phyloP scores from a whole-genome alignment of 1,284 basidiomycete genomes.

The Microbotryum intermedium region DNA sequence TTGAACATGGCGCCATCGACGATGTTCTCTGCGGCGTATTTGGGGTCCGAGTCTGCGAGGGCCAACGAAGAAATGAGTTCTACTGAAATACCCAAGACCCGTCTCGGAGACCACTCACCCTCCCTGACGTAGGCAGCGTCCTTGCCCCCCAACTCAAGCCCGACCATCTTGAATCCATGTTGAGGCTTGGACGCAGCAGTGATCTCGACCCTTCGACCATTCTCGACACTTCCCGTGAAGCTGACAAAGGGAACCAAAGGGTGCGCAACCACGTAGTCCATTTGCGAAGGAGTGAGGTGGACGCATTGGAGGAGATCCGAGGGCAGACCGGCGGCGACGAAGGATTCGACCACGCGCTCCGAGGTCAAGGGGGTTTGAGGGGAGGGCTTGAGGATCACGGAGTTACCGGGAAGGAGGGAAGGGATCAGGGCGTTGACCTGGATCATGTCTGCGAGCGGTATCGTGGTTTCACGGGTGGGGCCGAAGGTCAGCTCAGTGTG shows the following conservation, averaged over 20 bases:
- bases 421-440: conserved; percentile 85
- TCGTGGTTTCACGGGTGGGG: too few relatives aligned
- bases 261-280: conserved; percentile 58
- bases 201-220: conserved; percentile 41
- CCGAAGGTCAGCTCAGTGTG: too few relatives aligned
- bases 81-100: not conserved
- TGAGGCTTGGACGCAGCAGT: conserved; percentile 40
- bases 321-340: conserved; percentile 67
- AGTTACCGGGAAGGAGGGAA: conserved; percentile 65
- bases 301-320: conserved; percentile 58
- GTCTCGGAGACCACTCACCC: conserved; percentile 4
- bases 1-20: conserved; percentile 93
- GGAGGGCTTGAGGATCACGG: conserved; percentile 84
- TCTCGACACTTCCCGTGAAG: conserved; percentile 75
- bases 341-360: conserved; percentile 64
- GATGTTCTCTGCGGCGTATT: conserved; percentile 72
- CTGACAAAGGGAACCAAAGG: conserved; percentile 54
- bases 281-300: conserved; percentile 63
- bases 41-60: conserved; percentile 62
- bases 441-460: conserved; percentile 56
- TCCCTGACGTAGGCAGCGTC: conserved; percentile 86
- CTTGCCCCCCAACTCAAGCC: conserved; percentile 79
- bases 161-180: conserved; percentile 67
- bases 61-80: not conserved
- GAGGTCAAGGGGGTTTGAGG: conserved; percentile 86